Evolutionary conservation across 495 filamentous ascomycete species (phyloP), one percentile per base, ranked within the genome.

Genomic region (Hypoxylon rickii): DNA sequence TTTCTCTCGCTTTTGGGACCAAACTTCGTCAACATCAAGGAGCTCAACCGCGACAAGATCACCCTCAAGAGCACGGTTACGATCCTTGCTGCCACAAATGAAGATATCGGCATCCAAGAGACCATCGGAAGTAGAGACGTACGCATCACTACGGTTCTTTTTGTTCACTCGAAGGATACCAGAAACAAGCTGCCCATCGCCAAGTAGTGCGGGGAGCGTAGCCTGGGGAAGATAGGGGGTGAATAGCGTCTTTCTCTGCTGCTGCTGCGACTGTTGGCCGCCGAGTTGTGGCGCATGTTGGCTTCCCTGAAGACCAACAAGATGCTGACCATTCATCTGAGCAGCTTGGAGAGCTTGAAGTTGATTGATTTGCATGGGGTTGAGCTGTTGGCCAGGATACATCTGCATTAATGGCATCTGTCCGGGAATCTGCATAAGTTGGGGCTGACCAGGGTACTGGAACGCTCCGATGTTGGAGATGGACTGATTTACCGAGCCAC

Each of bases 141-240:
- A 98, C 3, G 94, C 94, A 70, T 98, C 95, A 58, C 94, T 97
- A 32, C 94, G 85, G 69, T 98, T 98, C 80, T 98, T 98, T 79
- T 97, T 98, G 80, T 98, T 98, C 48, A 98, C 94, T 37, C 94
- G 88, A 33, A 98, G 86, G 63, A 97, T 90, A 78, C 94, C 94
- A 41, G 94, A 90, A 31, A 98, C 94, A 38, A 98, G 85, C 67
- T 96, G 91, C 11, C 93, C 94, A 59, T 97, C 91, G 61, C 85
- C 84, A 48, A 98, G 82, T 22, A 98, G 80, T 20, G 92, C 94
- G 34, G 94, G 94, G 13, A 98, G 78, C 37, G 88, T 96, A 17
- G 95, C 95, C 70, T 98, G 94, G 4, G 94, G 95, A 31, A 98
- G 81, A 64, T 98, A 98, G 54, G 95, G 94, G 63, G 94, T 97